Percentiles rank a stretch among this genome's conserved stretches.
Evolutionary conservation across 306 rosid species (phyloP).

Genomic region (Acmispon strigosus): DNA sequence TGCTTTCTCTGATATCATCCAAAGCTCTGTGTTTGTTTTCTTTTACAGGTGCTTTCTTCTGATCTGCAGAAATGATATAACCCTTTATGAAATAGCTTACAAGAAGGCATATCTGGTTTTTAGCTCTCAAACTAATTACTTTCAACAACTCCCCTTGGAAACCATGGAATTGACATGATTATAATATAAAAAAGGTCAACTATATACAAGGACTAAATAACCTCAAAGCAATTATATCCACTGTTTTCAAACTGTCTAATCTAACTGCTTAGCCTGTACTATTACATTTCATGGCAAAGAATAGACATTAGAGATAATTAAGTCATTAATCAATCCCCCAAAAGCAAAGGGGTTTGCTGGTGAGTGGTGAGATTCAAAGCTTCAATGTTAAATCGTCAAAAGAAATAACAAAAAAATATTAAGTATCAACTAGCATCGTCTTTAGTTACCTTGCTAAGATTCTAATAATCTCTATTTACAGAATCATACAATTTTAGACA

Average conservation of each 20-base stretch:
- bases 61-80: slow-evolving; percentile 43
- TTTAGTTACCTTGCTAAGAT: no score
- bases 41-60: slow-evolving; percentile 58
- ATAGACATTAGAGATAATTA: neutral
- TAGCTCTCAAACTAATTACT: neutral
- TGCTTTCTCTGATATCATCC: slow-evolving; percentile 96
- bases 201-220: neutral
- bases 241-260: no score
- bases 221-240: neutral
- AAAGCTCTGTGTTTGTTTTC: slow-evolving; percentile 80
- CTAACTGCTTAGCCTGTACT: no score
- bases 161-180: neutral
- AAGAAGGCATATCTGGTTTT: neutral
- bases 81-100: neutral
- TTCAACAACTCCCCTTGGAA: neutral
- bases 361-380: neutral
- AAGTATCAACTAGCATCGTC: neutral
- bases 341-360: neutral
- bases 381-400: neutral
- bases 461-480: neutral
- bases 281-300: neutral
- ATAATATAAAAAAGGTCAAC: neutral
- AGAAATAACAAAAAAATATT: neutral
- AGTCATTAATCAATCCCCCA: neutral
- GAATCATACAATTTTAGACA: neutral